A percentile compares a stretch with the other conserved stretches of the same genome.
These are phyloP conservation scores for Capronia americana DNA, from an alignment of 2,329 filamentous ascomycete genomes.

Conservation along the genomic window DNA sequence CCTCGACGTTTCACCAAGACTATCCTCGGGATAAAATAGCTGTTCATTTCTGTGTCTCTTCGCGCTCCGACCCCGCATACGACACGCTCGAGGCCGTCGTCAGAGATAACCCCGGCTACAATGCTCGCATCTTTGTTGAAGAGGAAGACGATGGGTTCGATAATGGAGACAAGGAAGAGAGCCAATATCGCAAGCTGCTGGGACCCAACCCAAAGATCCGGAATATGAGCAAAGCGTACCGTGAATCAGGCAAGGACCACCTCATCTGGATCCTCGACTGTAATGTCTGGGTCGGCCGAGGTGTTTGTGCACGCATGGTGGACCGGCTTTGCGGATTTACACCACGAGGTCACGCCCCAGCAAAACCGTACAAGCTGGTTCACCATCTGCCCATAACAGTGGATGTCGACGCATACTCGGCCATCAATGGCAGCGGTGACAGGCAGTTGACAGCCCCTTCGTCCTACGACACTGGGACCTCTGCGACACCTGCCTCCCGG, in stretches of 20 bases:
- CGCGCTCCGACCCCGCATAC: conserved; percentile 75
- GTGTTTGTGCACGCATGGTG: conserved; percentile 85
- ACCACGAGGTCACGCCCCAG: conserved; percentile 48
- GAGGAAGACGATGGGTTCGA: conserved; percentile 71
- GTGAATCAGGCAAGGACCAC: conserved; percentile 79
- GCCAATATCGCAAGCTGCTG: conserved; percentile 57
- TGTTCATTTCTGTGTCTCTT: conserved; percentile 81
- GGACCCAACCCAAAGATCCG: conserved; percentile 98
- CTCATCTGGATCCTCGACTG: conserved; percentile 95
- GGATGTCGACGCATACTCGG: conserved; percentile 61
- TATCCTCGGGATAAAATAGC: conserved; percentile 80
- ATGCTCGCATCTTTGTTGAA: conserved; percentile 79
- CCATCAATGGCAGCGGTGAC: conserved; percentile 11
- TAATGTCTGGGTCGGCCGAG: conserved; percentile 87
- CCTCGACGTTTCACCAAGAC: conserved; percentile 79
- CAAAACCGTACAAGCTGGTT: conserved; percentile 81
- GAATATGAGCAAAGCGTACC: conserved; percentile 91
- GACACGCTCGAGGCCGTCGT: conserved; percentile 75
- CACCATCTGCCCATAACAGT: conserved; percentile 91
- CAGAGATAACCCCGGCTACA: conserved; percentile 72
- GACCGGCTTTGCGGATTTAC: conserved; percentile 78
- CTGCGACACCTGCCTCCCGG: background rate
- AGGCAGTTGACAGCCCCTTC: conserved; percentile 14
- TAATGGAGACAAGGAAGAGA: conserved; percentile 49
- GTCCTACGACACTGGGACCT: conserved; percentile 23